A percentile compares a stretch with the other conserved stretches of the same genome.
These are phyloP conservation scores for Globisporangium iwayamae DNA, from an alignment of 352 stramenopile species.

Conservation along the genomic window DNA sequence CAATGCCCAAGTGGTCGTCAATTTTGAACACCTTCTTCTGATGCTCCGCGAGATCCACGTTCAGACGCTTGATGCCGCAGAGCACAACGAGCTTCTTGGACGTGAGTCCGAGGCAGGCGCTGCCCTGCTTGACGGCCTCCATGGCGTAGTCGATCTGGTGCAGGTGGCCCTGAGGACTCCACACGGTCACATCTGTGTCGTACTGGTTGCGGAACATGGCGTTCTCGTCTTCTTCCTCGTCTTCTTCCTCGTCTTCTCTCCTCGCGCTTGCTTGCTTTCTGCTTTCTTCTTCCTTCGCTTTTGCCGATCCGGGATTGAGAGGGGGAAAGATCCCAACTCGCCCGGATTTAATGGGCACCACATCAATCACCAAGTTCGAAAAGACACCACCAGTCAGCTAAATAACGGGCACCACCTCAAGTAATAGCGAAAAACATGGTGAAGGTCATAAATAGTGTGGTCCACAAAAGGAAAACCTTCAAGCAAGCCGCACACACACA, in stretches of 20 bases:
- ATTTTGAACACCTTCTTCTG: conserved; percentile 99
- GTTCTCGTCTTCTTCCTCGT: neutral
- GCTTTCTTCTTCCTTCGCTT: conserved; percentile 11
- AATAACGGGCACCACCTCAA: neutral
- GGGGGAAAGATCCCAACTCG: conserved; percentile 30
- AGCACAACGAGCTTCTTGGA: conserved; percentile 93
- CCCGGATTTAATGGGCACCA: neutral
- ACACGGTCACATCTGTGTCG: conserved; percentile 99
- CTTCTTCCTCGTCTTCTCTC: neutral
- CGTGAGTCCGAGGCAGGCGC: conserved; percentile 93
- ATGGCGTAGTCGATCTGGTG: conserved; percentile 98
- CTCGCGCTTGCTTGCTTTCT: conserved; percentile 5
- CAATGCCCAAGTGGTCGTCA: conserved; percentile 98
- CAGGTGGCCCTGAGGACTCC: conserved; percentile 97
- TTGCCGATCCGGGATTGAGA: conserved; percentile 8
- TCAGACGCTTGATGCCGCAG: conserved; percentile 83
- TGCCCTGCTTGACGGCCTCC: conserved; percentile 96
- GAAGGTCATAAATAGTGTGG: neutral
- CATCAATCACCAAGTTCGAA: neutral
- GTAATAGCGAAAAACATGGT: neutral
- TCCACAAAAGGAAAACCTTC: conserved; percentile 2
- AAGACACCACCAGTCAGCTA: too few relatives aligned
- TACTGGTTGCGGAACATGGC: conserved; percentile 99
- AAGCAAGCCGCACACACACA: too few relatives aligned
- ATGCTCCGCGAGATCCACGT: conserved; percentile 91